Base-by-base conservation (phyloP, 1,284 basidiomycete species). In the Austropuccinia psidii region DNA sequence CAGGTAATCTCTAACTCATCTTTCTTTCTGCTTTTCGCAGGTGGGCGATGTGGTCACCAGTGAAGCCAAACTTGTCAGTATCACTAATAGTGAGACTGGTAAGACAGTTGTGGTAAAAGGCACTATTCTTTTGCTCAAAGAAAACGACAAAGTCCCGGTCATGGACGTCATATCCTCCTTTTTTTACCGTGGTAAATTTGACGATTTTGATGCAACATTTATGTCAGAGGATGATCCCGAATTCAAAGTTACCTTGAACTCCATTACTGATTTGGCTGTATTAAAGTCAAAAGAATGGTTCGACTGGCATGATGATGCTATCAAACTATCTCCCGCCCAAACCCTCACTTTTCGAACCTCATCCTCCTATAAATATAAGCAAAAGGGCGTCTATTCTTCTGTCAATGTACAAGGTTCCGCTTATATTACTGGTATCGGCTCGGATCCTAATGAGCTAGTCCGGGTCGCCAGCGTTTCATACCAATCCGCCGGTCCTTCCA, bases 211-310 rank as follows among this genome's bases (percentile, higher is more conserved):
- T 81, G 93, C 95, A 83, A 98, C 95, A 0, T 98, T 98, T 82
- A 93, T 98, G 82, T 89, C 88, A 29, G 85, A 88, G 64, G 89
- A 94, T 76, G 92, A 95, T 81, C 87, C 89, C 2, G 91, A 93
- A 77, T 97, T 95, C 81, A 82, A 87, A 55, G 89, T 98, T 57
- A 84, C 87, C 55, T 80, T 97, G 76, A 84, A 85, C 68, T 88
- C 86, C 37, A 89, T 93, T 76, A 89, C 91, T 1, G 87, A 87
- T 54, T 89, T 96, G 76, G 92, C 93, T 64, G 91, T 98, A 21
- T 84, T 98, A 17, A 87, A 90, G 79, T 92, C 91, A 74, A 98
- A 98, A 85, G 90, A 95, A 80, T 98, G 96, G 95, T 95, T 98
- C 82, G 88, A 90, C 74, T 98, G 94, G 95, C 88, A 90, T 73